Base-by-base conservation (phyloP, 208 protist genomes). In the Crithidia bombi region DNA sequence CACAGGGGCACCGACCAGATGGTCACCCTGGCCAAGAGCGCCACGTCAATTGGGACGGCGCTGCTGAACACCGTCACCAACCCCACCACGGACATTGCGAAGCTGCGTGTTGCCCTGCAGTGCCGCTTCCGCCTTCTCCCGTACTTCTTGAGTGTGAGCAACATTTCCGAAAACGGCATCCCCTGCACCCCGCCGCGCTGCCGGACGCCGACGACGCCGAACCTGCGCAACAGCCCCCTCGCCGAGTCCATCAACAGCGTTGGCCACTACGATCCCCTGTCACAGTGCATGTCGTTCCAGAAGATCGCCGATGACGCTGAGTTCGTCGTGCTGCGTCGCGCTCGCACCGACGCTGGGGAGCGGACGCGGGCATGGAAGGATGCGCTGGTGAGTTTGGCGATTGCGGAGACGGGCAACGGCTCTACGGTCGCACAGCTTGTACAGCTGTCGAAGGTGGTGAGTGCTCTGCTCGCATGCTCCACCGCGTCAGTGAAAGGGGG, bases 61-160 rank as follows among this genome's bases (percentile, higher is more conserved):
- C 23, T 89, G 46, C 44, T 89, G 57, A 59, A 78, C 61, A 67
- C 54, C 47, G 59, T 89, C 54, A 28, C 61, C 5, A 83, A 90
- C 57, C 70, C 84, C 11, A 21, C 67, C 19, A 73, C 70, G 35
- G 75, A 78, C n/a, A 38, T 64, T 33, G 73, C 68, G 52, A 82
- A 65, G 26, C 74, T 91, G 54, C 81, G 81, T 19, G 75, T 85
- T 30, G 86, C 85, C 0, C 75, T 81, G 51, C 66, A 86, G 54
- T 87, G 87, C 75, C 83, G 86, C 65, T 87, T 94, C 74, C 84
- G 84, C 36, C 56, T 91, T 17, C 68, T 94, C 36, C 82, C 81
- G 0, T 94, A 90, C 69, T 75, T 91, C 17, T 39, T 94, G 7
- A 78, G 77, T 51, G 76, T 86, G n/a, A 87, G 77, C 82, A 85